Conservation (phyloP, 2,329 filamentous ascomycete species). For the Colletotrichum sp. region DNA sequence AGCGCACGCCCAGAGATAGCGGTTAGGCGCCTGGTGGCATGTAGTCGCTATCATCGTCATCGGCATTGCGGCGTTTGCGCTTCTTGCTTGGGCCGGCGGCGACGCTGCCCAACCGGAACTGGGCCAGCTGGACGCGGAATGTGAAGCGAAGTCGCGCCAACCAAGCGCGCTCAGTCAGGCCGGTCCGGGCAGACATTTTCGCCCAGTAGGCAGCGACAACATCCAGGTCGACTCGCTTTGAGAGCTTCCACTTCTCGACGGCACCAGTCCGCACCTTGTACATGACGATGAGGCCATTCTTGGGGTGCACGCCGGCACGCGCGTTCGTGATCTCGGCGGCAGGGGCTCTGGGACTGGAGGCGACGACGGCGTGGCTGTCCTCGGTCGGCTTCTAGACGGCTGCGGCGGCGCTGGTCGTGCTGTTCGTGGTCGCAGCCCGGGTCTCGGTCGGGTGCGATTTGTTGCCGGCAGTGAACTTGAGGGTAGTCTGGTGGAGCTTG, state of each 20-base stretch:
- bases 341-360: not conserved
- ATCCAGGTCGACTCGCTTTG: not conserved
- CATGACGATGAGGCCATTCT: not conserved
- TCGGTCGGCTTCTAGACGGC: not conserved
- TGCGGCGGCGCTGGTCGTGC: not conserved
- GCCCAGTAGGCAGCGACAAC: not conserved
- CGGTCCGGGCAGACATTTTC: not conserved
- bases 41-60: not conserved
- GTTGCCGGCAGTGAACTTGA: not conserved
- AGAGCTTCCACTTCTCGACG: not conserved
- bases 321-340: not conserved
- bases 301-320: not conserved
- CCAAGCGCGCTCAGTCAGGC: not conserved
- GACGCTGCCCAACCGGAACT: not conserved
- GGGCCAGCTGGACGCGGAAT: not conserved
- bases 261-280: not conserved
- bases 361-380: not conserved
- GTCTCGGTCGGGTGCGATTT: not conserved
- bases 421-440: not conserved
- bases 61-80: not conserved
- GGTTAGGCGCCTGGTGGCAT: not conserved
- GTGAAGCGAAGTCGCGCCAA: not conserved
- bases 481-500: not conserved
- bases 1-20: not conserved
- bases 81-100: not conserved